Conservation (phyloP, 768 basidiomycete species). For the Omphalotus guepiniiformis region DNA sequence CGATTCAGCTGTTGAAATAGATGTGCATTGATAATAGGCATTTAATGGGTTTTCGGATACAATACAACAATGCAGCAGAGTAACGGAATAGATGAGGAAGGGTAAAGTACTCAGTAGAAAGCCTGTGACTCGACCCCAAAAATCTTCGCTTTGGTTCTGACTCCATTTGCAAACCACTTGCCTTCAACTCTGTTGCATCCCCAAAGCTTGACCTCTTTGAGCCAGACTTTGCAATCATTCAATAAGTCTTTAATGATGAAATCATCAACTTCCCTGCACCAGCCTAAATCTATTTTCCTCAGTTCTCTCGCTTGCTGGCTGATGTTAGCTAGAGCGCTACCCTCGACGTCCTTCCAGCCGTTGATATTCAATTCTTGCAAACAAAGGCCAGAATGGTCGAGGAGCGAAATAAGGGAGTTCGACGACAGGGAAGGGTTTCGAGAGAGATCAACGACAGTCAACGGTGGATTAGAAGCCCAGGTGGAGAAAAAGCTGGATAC, state of each 20-base stretch:
- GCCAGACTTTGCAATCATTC: slow-evolving; percentile 32
- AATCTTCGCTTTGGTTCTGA: slow-evolving; percentile 6
- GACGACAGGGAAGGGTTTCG: slow-evolving; percentile 54
- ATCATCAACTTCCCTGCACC: slow-evolving; percentile 81
- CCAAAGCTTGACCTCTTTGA: slow-evolving; percentile 50
- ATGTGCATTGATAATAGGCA: no score
- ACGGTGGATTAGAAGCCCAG: slow-evolving; percentile 48
- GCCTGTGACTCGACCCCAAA: slow-evolving; percentile 7
- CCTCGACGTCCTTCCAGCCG: slow-evolving; percentile 62
- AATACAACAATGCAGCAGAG: no score
- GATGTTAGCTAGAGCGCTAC: slow-evolving; percentile 38
- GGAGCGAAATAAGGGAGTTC: slow-evolving; percentile 54
- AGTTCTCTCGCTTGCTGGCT: slow-evolving; percentile 32
- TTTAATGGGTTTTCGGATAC: no score
- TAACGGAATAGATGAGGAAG: no score
- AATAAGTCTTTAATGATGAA: slow-evolving; percentile 73
- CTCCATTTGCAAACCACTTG: slow-evolving; percentile 10
- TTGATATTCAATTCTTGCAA: slow-evolving; percentile 69
- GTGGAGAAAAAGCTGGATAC: slow-evolving; percentile 63
- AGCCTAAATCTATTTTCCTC: slow-evolving; percentile 71
- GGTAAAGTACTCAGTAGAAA: no score
- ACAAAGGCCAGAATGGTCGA: slow-evolving; percentile 59
- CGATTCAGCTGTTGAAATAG: no score
- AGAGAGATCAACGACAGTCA: slow-evolving; percentile 54
- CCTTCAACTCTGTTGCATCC: slow-evolving; percentile 44